Evolutionary conservation across 192 early-diverging fungal species (phyloP).

Genomic region (Coemansia sp.): DNA sequence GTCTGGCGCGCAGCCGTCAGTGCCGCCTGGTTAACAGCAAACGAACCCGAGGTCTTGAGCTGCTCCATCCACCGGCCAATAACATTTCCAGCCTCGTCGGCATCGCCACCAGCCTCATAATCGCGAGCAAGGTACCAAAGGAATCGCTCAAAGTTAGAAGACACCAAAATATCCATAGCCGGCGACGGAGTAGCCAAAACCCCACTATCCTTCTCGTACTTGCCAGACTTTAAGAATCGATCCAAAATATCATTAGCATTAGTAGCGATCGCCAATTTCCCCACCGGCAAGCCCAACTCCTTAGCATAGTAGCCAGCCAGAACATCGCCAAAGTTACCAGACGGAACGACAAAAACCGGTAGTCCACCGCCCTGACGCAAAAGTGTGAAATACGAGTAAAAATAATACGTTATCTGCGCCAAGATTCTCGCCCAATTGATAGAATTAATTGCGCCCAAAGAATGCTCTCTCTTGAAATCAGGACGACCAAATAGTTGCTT

Average conservation of each 20-base stretch:
- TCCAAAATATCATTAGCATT: conserved; percentile 98
- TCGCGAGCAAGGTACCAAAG: conserved; percentile 88
- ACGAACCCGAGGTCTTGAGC: conserved; percentile 71
- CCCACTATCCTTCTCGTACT: conserved; percentile 76
- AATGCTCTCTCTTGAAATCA: conserved; percentile 72
- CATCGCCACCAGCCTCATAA: conserved; percentile 46
- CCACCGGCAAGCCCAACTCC: conserved; percentile 89
- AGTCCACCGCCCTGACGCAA: conserved; percentile 29
- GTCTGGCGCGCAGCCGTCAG: conserved; percentile 67
- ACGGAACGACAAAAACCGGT: conserved; percentile 82
- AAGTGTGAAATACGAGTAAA: conserved; percentile 84
- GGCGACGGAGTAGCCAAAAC: conserved; percentile 84
- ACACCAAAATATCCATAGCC: conserved; percentile 97
- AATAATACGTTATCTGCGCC: conserved; percentile 96
- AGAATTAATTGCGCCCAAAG: conserved; percentile 95
- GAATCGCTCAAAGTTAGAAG: conserved; percentile 97
- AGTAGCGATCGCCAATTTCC: conserved; percentile 85
- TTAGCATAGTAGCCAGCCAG: conserved; percentile 92
- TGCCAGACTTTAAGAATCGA: conserved; percentile 85
- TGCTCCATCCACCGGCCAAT: conserved; percentile 79
- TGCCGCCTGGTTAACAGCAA: conserved; percentile 65
- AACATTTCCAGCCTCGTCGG: conserved; percentile 59
- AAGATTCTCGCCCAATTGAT: conserved; percentile 99
- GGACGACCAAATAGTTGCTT: conserved; percentile 85
- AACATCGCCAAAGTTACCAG: conserved; percentile 97